Evolutionary conservation across 2,329 filamentous ascomycete genomes (phyloP).

Genomic region (Ceratocystis cacaofunesta): DNA sequence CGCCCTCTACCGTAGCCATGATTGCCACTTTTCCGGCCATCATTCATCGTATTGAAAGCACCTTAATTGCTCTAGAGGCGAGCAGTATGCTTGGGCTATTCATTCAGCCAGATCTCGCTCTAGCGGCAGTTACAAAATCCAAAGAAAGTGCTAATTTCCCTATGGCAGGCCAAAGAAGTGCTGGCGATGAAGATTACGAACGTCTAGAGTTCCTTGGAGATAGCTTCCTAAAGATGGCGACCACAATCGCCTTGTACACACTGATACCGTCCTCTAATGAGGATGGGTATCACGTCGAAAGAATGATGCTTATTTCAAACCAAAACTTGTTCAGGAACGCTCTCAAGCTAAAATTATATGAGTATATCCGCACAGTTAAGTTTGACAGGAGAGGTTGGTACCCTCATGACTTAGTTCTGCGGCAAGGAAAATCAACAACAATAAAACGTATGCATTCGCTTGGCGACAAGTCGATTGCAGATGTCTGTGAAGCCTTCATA

Average conservation of each 20-base stretch:
- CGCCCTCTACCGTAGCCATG: slow-evolving; percentile 54
- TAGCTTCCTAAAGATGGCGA: slow-evolving; percentile 89
- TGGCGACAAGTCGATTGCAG: slow-evolving; percentile 79
- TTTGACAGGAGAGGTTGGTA: slow-evolving; percentile 85
- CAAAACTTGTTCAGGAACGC: slow-evolving; percentile 73
- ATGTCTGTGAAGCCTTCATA: slow-evolving; percentile 88
- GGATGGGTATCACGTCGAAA: slow-evolving; percentile 73
- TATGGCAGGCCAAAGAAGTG: slow-evolving; percentile 49
- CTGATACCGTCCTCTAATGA: slow-evolving; percentile 65
- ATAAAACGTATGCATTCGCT: slow-evolving; percentile 44
- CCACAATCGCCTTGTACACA: slow-evolving; percentile 73
- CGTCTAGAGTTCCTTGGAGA: slow-evolving; percentile 87
- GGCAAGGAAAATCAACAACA: slow-evolving; percentile 51
- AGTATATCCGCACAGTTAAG: slow-evolving; percentile 67
- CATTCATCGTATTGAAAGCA: slow-evolving; percentile 68
- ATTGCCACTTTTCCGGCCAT: slow-evolving; percentile 68
- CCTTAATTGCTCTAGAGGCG: slow-evolving; percentile 65
- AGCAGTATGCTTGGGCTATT: slow-evolving; percentile 49
- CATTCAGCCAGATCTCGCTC: slow-evolving; percentile 52
- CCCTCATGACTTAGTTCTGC: slow-evolving; percentile 59
- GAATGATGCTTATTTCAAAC: slow-evolving; percentile 87
- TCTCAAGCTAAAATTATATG: slow-evolving; percentile 46
- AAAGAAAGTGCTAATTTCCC: slow-evolving; percentile 71
- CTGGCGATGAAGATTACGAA: slow-evolving; percentile 93
- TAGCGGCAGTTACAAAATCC: slow-evolving; percentile 88